These are phyloP conservation scores for Backusella mclennaniae DNA, from an alignment of 192 early-diverging fungal genomes.

Conservation along the genomic window DNA sequence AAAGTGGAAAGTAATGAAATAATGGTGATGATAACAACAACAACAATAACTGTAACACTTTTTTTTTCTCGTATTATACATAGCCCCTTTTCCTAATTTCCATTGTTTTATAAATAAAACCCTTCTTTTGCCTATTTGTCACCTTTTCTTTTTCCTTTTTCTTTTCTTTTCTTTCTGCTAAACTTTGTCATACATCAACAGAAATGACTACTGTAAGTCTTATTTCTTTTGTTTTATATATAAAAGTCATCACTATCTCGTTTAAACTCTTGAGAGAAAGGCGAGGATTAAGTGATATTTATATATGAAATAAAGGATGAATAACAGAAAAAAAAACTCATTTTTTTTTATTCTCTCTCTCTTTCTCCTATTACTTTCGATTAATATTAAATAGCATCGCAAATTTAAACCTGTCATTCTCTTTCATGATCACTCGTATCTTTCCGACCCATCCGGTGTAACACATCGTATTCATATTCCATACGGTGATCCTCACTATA, in stretches of 20 bases:
- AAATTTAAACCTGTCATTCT: constrained; percentile 33
- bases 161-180: background rate
- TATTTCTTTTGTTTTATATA: background rate
- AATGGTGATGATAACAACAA: constrained; percentile 4
- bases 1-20: background rate
- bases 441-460: constrained; percentile 10
- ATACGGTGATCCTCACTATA: constrained; percentile 11
- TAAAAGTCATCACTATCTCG: background rate
- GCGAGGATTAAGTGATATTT: background rate
- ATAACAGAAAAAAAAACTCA: background rate
- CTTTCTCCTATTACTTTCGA: background rate
- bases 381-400: constrained; percentile 20
- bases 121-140: constrained; percentile 2
- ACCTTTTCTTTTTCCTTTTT: constrained; percentile 14
- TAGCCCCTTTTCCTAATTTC: constrained; percentile 8
- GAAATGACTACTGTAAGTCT: background rate
- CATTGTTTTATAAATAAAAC: constrained; percentile 5
- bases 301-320: background rate
- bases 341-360: background rate
- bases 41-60: background rate
- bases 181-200: constrained; percentile 4
- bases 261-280: background rate
- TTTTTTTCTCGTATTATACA: constrained; percentile 8
- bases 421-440: constrained; percentile 30
- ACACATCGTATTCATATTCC: constrained; percentile 20